phyloP scores from a whole-genome alignment of 2,329 filamentous ascomycete genomes.

The Tolypocladium capitatum region DNA sequence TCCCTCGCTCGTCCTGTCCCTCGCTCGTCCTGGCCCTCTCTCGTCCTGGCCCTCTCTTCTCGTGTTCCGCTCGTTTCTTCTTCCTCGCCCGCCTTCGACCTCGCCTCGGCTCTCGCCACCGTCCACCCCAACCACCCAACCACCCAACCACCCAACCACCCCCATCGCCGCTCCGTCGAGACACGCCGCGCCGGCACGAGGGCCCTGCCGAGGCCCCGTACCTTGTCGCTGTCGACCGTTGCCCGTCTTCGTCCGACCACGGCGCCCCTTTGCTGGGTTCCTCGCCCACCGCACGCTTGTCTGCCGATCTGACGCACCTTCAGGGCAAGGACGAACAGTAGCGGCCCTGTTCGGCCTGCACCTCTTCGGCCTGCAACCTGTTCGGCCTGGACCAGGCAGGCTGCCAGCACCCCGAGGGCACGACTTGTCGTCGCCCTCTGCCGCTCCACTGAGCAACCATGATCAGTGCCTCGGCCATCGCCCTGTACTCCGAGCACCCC shows the following conservation, averaged over 20 bases:
- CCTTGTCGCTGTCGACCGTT: background rate
- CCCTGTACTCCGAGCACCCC: conserved; percentile 14
- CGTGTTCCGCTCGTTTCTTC: no score
- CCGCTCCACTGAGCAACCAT: conserved; percentile 6
- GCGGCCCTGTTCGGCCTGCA: conserved; percentile 3
- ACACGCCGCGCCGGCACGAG: background rate
- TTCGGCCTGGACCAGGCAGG: conserved; percentile 1
- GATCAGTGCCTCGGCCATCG: conserved; percentile 9
- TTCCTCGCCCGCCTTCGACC: background rate
- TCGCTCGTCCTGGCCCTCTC: no score
- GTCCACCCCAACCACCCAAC: background rate
- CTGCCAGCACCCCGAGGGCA: conserved; percentile 4
- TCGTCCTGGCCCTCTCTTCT: background rate
- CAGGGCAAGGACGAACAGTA: background rate
- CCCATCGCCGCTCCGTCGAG: no score
- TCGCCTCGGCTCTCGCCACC: background rate
- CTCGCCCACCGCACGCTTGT: background rate
- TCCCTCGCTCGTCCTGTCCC: no score
- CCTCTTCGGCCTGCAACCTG: no score
- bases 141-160: background rate
- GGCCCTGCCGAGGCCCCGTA: background rate
- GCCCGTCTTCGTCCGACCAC: background rate
- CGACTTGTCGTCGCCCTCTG: conserved; percentile 5
- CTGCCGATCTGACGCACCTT: conserved; percentile 2
- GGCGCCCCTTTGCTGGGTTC: background rate